A percentile compares a stretch with the other conserved stretches of the same genome.
These are phyloP conservation scores for Zelonia costaricensis DNA, from an alignment of 208 protist genomes.

Conservation along the genomic window DNA sequence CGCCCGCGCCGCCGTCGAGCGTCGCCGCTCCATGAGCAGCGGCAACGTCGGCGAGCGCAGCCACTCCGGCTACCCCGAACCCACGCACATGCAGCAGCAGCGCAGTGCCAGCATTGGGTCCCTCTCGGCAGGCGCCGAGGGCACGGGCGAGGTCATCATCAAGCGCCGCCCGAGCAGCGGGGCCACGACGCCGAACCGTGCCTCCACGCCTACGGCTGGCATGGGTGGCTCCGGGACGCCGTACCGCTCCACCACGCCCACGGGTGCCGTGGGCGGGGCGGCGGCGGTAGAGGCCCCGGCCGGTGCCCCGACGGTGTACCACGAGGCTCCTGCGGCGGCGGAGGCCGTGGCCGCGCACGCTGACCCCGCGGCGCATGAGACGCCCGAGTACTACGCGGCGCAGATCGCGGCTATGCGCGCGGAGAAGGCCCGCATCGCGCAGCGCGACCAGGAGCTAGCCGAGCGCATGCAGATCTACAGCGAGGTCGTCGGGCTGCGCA, in stretches of 20 bases:
- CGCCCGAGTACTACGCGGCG: constrained; percentile 10
- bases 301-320: not conserved
- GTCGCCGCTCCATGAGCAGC: constrained; percentile 25
- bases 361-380: no score
- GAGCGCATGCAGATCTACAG: constrained; percentile 71
- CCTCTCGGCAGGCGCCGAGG: constrained; percentile 1
- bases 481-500: constrained; percentile 64
- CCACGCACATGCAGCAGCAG: not conserved
- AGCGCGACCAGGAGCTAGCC: constrained; percentile 29
- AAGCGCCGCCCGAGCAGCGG: constrained; percentile 19
- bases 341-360: not conserved
- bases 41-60: constrained; percentile 1
- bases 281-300: not conserved
- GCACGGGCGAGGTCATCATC: not conserved
- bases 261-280: constrained; percentile 1
- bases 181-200: constrained; percentile 3
- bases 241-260: constrained; percentile 5
- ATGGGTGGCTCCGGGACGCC: no score
- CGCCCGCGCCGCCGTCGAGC: constrained; percentile 29
- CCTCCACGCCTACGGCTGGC: not conserved
- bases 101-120: constrained; percentile 15
- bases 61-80: constrained; percentile 10
- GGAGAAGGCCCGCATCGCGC: constrained; percentile 6
- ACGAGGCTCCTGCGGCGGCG: not conserved
- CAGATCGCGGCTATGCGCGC: constrained; percentile 12